Evolutionary conservation across 2,329 filamentous ascomycete species (phyloP), one percentile per base, ranked within the genome.

Genomic region (Chalaropsis ovoidea): DNA sequence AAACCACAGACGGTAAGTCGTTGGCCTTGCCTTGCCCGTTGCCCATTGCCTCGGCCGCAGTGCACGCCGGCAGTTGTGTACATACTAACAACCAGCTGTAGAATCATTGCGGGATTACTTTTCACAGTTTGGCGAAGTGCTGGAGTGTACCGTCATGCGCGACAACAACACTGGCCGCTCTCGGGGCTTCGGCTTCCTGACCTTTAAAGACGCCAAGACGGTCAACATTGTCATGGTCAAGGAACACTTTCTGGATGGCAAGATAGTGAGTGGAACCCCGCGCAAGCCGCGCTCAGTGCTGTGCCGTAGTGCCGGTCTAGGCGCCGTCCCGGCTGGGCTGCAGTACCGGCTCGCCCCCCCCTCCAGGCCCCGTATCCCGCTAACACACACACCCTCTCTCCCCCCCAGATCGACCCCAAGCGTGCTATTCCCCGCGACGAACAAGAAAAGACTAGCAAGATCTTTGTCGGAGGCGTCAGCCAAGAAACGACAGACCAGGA

Each of bases 171-270:
- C 91, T 10, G 94, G 94, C 54, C 86, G 94, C 69, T 97, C 94
- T 39, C 86, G 94, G 76, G 94, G 94, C 27, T 99, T 99, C 72
- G 94, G 94, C 39, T 99, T 99, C 77, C 81, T 99, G 68, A 99
- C 94, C 0, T 99, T 99, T 81, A 95, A 90, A 74, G 94, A 99
- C 73, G 88, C 94, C 61, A 96, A 96, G 78, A 96, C 90, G 3
- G 94, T 99, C 70, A 99, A 99, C 74, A 95, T 91, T 70, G 94
- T 99, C 69, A 99, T 99, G 94, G 94, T 99, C 69, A 99, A 99
- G 77, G 94, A 99, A 75, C 94, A 99, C 75, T 95, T 93, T 71
- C 82, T 99, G 24, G 94, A 99, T 74, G 94, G 94, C 68, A 99
- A 99, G 77, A 96, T 99, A 75, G 94, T 97, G 82, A 80, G 89